Evolutionary conservation across 148 eudicot genomes (phyloP), one percentile per base, ranked within the genome.

Genomic region (Drosera capensis): DNA sequence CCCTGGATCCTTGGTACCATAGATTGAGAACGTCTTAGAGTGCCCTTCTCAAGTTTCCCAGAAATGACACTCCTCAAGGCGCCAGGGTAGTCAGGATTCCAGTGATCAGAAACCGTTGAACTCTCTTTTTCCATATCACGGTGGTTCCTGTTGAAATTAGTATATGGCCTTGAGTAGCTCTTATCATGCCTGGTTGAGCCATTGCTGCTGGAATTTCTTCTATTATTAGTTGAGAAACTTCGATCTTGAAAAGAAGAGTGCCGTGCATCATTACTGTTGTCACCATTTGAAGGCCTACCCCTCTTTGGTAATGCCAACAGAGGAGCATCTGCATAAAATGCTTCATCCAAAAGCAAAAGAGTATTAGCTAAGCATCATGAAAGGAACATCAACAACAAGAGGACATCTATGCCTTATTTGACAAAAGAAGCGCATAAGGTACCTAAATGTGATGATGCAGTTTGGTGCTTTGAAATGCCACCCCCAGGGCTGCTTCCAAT

Each of bases 401-500:
- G n/a, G 31, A 28, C 31, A 11, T 28, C 7, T 11, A 28, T 28
- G 11, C 11, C 11, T 11, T 9, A 34, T 15, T 4, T 5, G 2
- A 34, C 11, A 34, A 3, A 5, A 34, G n/a, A 11, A 34, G n/a
- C 38, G 11, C 13, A n/a, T n/a, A n/a, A n/a, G n/a, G 5, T 63
- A 80, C 90, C 90, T 54, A 75, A 41, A 39, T 64, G 80, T 7
- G 55, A 75, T 26, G 76, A 56, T 15, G 63, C 64, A 59, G 59
- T 63, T 53, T 67, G 71, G 66, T 74, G 81, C 71, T 40, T 50
- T 51, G 76, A 51, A 66, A 52, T 48, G 61, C 93, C 73, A 57
- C 67, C 71, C 35, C 79, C 77, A 55, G 54, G 56, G 55, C 70
- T 60, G 64, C 71, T 70, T 66, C 78, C 96, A 48, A 72, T 49